Base-by-base conservation (phyloP, 768 basidiomycete genomes). In the Collybiopsis luxurians region DNA sequence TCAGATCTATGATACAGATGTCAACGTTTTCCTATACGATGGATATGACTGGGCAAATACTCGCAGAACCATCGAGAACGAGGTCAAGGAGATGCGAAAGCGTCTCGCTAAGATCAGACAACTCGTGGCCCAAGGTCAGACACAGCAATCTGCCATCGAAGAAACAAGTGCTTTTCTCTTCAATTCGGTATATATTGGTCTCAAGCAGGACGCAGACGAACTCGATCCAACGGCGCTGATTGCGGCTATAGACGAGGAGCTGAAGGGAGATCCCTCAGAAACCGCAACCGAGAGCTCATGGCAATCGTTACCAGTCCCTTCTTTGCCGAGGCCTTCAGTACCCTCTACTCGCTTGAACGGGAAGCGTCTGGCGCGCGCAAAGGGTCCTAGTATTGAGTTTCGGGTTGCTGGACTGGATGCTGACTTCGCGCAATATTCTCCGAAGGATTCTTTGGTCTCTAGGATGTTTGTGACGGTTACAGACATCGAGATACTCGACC, bases 1-100 rank as follows among this genome's bases (percentile, higher is more conserved):
- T 56, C 78, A 84, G 24, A 63, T 92, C 4, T 75, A 80, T 42
- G 72, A 89, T 42, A 84, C 82, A 53, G 79, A 90, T 61, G 69
- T 90, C 47, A 80, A 80, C 1, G 64, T 98, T 23, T 80, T 86
- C 51, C 78, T 99, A 2, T 91, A 97, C 66, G 92, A 95, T 56
- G 97, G 97, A 1, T 99, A 95, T 64, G 97, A 99, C 67, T 99
- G 97, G 95, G 71, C 67, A 1, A 79, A 79, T 47, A 99, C 97
- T 3, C 86, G 96, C 30, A 87, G 81, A 71, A 82, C 82, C 2
- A 94, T 99, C 54, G 92, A 95, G 66, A 85, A 90, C 36, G 89
- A 94, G 68, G 82, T 93, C 45, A 92, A 89, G 66, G 87, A 89
- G 42, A 92, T 98, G 79, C 85, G 93, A 47, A 84, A 86, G 53